Base-by-base conservation (phyloP, 1,284 basidiomycete genomes). In the Rhodofomes roseus region DNA sequence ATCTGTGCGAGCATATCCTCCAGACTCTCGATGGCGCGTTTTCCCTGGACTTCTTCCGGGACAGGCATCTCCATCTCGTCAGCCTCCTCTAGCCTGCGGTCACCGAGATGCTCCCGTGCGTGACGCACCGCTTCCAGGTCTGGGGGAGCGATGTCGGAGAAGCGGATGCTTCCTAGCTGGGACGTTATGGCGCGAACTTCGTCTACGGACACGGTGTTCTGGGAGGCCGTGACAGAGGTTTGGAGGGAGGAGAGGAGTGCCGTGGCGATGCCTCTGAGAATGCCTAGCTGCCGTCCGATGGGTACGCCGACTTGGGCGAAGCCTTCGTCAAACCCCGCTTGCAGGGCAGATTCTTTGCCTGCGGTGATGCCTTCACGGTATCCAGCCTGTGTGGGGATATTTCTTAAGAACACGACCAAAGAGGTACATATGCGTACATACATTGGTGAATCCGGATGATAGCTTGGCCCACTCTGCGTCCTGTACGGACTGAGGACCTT, bases 291-390 rank as follows among this genome's bases (percentile, higher is more conserved):
- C 29, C 85, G 83, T 2, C 93, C 93, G 18, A 92, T 73, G 0
- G 90, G 90, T 1, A 81, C 87, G 23, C 93, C 92, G 22, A 86
- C 78, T 31, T 74, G 68, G 4, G 86, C 86, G 66, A 91, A 95
- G 18, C 90, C 93, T 18, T 79, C 76, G 70, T 96, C 90, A 66
- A 95, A 95, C 0, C 92, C 93, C 61, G 83, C 76, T 66, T 96
- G 93, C 0, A 95, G 78, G 11, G 85, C 84, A 1, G 80, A 78
- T 72, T 93, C 89, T 71, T 95, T 95, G 11, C 93, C 93, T 2
- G 86, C 85, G 0, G 86, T 90, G 64, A 95, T 93, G 27, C 93
- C 93, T 73, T 95, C 92, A 18, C 93, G 85, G 68, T 95, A 95
- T 1, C 93, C 93, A 22, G 84, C 83, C 93, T 95, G 44, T 34